phyloP scores from a whole-genome alignment of 805 yeast species.

The Candida broadrunensis region DNA sequence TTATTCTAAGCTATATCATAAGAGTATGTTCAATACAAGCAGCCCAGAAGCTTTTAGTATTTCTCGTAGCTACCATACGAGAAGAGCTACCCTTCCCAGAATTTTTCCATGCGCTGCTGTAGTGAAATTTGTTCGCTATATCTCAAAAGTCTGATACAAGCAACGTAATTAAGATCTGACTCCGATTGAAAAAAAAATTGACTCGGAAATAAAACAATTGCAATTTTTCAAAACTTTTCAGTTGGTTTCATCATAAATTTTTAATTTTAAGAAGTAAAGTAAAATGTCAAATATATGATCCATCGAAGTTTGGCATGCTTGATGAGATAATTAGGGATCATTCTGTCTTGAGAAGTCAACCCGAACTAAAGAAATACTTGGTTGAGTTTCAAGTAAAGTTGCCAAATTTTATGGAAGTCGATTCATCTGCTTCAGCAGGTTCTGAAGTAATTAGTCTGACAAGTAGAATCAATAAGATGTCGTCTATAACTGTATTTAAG shows the following conservation, averaged over 20 bases:
- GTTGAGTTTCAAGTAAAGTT: slow-evolving; percentile 17
- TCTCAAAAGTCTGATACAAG: no score
- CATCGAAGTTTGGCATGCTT: no score
- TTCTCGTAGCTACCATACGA: neutral
- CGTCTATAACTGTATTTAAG: slow-evolving; percentile 22
- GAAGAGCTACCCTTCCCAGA: no score
- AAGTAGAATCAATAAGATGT: neutral
- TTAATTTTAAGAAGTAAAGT: neutral
- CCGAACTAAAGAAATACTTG: slow-evolving; percentile 17
- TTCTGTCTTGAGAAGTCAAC: neutral
- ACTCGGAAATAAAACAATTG: no score
- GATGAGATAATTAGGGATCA: neutral
- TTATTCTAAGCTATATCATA: neutral
- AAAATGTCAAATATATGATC: no score
- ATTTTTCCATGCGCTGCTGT: no score
- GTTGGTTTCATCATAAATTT: neutral
- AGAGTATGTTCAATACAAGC: no score
- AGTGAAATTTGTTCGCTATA: no score
- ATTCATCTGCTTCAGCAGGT: neutral
- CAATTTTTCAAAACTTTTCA: neutral
- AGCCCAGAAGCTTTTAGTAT: no score
- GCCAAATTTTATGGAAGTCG: neutral
- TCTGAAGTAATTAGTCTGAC: neutral
- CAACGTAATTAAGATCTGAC: no score
- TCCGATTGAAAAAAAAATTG: no score